Conservation (phyloP, 2,329 filamentous ascomycete genomes). For the Calonectria hongkongensis region DNA sequence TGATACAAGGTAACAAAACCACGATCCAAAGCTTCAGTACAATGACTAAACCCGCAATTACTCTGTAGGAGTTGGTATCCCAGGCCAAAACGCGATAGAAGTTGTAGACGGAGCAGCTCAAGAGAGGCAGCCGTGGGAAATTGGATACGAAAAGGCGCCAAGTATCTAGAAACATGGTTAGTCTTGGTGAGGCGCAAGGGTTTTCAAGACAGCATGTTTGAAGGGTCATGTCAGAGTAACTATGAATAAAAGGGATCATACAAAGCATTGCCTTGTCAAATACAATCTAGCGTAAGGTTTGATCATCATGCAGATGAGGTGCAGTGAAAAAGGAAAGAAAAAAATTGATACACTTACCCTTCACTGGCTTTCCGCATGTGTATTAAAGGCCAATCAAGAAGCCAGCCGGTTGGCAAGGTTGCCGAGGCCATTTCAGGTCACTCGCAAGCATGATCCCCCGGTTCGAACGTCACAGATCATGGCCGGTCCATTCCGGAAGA, state of each 20-base stretch:
- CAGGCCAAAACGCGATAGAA: neutral
- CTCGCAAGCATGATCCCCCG: neutral
- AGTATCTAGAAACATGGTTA: slow-evolving; percentile 37
- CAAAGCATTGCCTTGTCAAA: slow-evolving; percentile 62
- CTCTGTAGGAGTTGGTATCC: neutral
- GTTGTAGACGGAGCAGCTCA: neutral
- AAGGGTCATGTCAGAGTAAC: slow-evolving; percentile 56
- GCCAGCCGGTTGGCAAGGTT: neutral
- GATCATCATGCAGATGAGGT: slow-evolving; percentile 61
- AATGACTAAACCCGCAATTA: neutral
- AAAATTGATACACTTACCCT: slow-evolving; percentile 42
- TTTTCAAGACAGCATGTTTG: slow-evolving; percentile 4
- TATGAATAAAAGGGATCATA: slow-evolving; percentile 58
- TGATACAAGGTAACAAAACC: neutral
- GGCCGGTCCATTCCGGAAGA: slow-evolving; percentile 53
- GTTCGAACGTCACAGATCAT: slow-evolving; percentile 38
- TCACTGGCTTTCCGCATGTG: neutral
- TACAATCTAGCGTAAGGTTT: slow-evolving; percentile 68
- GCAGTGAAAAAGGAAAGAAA: neutral
- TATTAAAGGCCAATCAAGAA: neutral
- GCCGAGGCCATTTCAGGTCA: neutral
- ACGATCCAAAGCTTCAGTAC: too few species aligned
- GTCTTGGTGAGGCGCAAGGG: slow-evolving; percentile 13
- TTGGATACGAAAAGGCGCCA: neutral
- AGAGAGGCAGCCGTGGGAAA: neutral